A percentile compares a stretch with the other conserved stretches of the same genome.
These are phyloP conservation scores for Lentinus brumalis DNA, from an alignment of 768 basidiomycete species.

Conservation along the genomic window DNA sequence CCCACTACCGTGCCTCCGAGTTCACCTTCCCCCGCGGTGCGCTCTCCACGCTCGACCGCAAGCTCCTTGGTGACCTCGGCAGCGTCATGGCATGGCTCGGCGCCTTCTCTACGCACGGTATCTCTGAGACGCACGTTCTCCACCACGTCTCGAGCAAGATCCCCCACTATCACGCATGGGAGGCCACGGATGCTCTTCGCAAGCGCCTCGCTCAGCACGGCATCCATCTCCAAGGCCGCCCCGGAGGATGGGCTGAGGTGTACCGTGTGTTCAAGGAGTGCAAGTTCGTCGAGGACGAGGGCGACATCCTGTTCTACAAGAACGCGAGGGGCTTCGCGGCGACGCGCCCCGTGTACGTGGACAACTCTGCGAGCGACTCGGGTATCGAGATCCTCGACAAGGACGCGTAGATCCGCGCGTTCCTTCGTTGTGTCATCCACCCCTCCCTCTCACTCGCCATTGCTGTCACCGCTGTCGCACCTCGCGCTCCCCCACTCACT, in stretches of 20 bases:
- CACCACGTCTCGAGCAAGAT: slow-evolving; percentile 96
- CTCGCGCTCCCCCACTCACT: neutral
- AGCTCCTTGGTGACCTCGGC: slow-evolving; percentile 76
- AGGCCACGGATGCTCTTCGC: slow-evolving; percentile 85
- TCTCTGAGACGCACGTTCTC: slow-evolving; percentile 90
- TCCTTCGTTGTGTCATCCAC: neutral
- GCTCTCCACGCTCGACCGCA: slow-evolving; percentile 87
- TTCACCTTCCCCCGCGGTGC: slow-evolving; percentile 96
- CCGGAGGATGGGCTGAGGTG: slow-evolving; percentile 79
- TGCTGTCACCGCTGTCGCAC: neutral
- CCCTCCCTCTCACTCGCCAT: neutral
- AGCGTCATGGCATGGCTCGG: slow-evolving; percentile 84
- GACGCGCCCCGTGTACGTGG: slow-evolving; percentile 64
- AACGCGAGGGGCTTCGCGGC: slow-evolving; percentile 80
- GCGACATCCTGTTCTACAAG: slow-evolving; percentile 90
- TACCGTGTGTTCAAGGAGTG: slow-evolving; percentile 78
- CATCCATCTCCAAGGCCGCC: slow-evolving; percentile 66
- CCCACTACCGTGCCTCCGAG: slow-evolving; percentile 86
- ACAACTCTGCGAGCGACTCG: slow-evolving; percentile 62
- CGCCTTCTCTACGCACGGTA: slow-evolving; percentile 83
- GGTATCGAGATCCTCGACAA: slow-evolving; percentile 56
- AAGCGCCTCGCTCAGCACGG: slow-evolving; percentile 62
- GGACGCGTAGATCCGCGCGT: slow-evolving; percentile 20
- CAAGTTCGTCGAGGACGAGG: slow-evolving; percentile 96
- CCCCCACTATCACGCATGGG: slow-evolving; percentile 96